phyloP scores from a whole-genome alignment of 2,329 filamentous ascomycete species.

The Colletotrichum aenigma region DNA sequence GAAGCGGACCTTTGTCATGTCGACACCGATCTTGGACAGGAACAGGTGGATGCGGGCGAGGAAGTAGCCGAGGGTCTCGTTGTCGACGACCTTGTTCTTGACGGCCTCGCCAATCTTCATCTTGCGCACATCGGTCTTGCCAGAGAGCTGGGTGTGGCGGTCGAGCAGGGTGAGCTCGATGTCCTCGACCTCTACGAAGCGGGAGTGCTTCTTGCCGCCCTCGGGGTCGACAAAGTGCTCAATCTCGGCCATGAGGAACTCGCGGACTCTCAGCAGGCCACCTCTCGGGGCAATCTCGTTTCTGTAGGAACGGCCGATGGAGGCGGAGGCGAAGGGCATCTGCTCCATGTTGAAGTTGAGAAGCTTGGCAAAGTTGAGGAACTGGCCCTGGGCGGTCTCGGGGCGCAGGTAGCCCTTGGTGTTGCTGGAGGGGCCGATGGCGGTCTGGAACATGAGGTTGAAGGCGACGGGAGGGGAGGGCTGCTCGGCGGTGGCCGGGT shows the following conservation, averaged over 20 bases:
- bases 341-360: constrained; percentile 93
- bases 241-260: constrained; percentile 99
- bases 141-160: constrained; percentile 82
- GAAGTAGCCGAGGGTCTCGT: constrained; percentile 98
- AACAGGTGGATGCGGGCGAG: constrained; percentile 92
- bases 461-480: constrained; percentile 85
- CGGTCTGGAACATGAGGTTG: constrained; percentile 98
- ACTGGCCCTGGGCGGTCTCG: constrained; percentile 97
- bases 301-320: constrained; percentile 96
- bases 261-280: constrained; percentile 90
- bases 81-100: constrained; percentile 82
- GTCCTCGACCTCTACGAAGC: constrained; percentile 85
- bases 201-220: constrained; percentile 90
- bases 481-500: constrained; percentile 78
- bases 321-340: constrained; percentile 97
- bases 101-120: constrained; percentile 89
- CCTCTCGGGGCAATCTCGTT: constrained; percentile 96
- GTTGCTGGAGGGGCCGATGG: constrained; percentile 91
- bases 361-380: constrained; percentile 95
- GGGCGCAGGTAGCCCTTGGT: constrained; percentile 85
- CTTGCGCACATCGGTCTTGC: constrained; percentile 76
- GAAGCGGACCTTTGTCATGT: constrained; percentile 89
- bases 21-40: constrained; percentile 85
- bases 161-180: constrained; percentile 85
- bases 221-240: constrained; percentile 97